Evolutionary conservation across 306 rosid genomes (phyloP).

Genomic region (Nissolia schottii): DNA sequence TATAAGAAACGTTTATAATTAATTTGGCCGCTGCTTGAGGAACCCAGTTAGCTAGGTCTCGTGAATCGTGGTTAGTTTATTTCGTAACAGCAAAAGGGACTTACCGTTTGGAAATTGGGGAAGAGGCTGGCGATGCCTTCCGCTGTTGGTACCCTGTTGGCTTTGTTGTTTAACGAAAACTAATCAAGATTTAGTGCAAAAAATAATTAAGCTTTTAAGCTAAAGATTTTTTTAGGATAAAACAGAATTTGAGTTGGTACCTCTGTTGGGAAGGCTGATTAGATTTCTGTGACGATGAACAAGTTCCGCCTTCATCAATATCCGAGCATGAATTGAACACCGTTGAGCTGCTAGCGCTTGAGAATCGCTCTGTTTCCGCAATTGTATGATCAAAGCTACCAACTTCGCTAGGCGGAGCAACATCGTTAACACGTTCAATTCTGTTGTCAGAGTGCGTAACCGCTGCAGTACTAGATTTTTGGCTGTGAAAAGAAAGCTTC

Average conservation of each 20-base stretch:
- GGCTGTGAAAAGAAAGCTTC: constrained; percentile 37
- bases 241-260: constrained; percentile 35
- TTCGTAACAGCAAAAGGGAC: background rate
- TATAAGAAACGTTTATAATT: no score
- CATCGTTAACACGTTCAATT: constrained; percentile 12
- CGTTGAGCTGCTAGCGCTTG: constrained; percentile 54
- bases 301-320: constrained; percentile 33
- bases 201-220: background rate
- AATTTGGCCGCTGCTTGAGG: no score
- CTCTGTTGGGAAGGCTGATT: constrained; percentile 29
- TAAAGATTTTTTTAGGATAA: background rate
- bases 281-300: background rate
- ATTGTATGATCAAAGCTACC: constrained; percentile 12
- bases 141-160: constrained; percentile 49
- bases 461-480: background rate
- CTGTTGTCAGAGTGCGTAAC: constrained; percentile 8
- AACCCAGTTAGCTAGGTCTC: no score
- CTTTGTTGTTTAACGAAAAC: constrained; percentile 45
- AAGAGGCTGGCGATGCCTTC: constrained; percentile 14
- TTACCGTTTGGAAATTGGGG: background rate
- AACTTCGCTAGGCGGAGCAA: background rate
- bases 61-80: no score
- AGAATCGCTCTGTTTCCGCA: constrained; percentile 42
- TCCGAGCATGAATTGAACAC: constrained; percentile 52
- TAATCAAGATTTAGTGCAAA: constrained; percentile 13